Percentiles rank a stretch among this genome's conserved stretches.
Conservation (phyloP, 129 eudicot species). For the Helianthus annuus region DNA sequence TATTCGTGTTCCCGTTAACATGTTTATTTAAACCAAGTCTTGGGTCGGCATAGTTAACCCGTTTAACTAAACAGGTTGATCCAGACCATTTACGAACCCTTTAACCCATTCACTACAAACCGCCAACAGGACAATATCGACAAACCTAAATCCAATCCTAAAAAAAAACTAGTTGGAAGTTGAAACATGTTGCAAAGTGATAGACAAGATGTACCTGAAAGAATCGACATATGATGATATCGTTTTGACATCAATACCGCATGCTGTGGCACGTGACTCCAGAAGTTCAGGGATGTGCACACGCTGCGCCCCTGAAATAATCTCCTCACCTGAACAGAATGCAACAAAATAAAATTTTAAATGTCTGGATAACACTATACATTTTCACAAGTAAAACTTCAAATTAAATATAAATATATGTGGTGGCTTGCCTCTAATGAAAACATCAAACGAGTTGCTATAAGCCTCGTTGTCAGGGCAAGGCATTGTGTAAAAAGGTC, state of each 20-base stretch:
- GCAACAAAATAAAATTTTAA: background rate
- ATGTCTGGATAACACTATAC: background rate
- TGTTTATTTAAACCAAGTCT: background rate
- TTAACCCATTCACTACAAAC: background rate
- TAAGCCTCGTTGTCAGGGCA: constrained; percentile 56
- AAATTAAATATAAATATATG: background rate
- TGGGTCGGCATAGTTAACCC: background rate
- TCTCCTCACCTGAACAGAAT: constrained; percentile 70
- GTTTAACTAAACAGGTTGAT: background rate
- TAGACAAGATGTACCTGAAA: constrained; percentile 47
- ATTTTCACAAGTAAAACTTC: background rate
- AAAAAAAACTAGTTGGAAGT: background rate
- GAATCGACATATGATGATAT: constrained; percentile 77
- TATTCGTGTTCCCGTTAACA: no score
- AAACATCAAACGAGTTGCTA: constrained; percentile 94
- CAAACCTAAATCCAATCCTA: background rate
- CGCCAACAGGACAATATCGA: background rate
- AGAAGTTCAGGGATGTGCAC: constrained; percentile 67
- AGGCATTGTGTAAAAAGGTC: constrained; percentile 98
- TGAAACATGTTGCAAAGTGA: background rate
- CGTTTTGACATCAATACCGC: constrained; percentile 80
- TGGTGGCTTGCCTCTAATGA: constrained; percentile 58
- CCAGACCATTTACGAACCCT: background rate
- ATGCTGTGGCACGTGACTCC: constrained; percentile 56
- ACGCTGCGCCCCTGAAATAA: constrained; percentile 97